Evolutionary conservation across 495 filamentous ascomycete genomes (phyloP).

Genomic region (Penicillium tannophilum): DNA sequence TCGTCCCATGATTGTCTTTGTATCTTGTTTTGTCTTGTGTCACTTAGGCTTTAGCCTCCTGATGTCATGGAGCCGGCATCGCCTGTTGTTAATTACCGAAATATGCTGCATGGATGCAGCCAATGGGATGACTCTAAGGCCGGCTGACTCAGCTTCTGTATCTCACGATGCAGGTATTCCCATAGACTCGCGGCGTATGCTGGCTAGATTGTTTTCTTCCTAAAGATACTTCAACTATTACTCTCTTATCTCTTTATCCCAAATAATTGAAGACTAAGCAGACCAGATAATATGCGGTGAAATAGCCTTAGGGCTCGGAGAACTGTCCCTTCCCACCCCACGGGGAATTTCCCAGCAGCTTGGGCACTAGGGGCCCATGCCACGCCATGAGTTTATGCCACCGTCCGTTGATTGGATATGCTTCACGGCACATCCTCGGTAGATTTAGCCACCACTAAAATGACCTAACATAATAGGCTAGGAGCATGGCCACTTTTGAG

Average conservation of each 20-base stretch:
- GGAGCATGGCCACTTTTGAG: not conserved
- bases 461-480: not conserved
- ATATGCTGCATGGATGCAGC: not conserved
- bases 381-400: not conserved
- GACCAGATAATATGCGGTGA: not conserved
- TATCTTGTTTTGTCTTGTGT: not conserved
- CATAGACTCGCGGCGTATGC: not conserved
- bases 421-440: slow-evolving; percentile 17
- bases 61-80: not conserved
- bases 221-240: not conserved
- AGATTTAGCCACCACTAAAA: not conserved
- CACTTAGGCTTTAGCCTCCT: not conserved
- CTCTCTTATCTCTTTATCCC: not conserved
- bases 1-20: not conserved
- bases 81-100: not conserved
- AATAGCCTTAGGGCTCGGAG: not conserved
- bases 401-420: slow-evolving; percentile 3
- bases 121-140: not conserved
- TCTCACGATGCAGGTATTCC: not conserved
- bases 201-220: not conserved
- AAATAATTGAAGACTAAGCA: not conserved
- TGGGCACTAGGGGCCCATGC: slow-evolving; percentile 3
- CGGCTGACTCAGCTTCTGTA: not conserved
- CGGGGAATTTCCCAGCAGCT: not conserved
- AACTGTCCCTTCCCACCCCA: not conserved